phyloP scores from a whole-genome alignment of 179 eudicot species.

The Beta macrorhiza region DNA sequence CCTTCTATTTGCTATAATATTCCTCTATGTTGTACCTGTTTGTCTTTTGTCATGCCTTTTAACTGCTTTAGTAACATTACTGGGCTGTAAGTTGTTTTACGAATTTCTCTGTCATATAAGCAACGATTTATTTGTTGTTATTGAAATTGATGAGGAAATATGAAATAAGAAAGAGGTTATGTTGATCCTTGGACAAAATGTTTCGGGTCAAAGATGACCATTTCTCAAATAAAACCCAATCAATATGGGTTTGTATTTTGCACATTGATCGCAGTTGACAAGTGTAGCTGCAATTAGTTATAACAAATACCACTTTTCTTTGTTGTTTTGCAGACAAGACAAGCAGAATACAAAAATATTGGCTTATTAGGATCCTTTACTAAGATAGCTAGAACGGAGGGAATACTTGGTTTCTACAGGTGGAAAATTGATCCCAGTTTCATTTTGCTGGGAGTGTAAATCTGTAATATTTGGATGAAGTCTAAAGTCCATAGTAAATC shows the following conservation, averaged over 20 bases:
- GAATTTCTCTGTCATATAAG: neutral
- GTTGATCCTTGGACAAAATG: neutral
- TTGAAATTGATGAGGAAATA: neutral
- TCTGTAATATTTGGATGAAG: neutral
- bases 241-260: neutral
- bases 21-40: neutral
- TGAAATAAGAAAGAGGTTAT: neutral
- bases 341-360: slow-evolving; percentile 65
- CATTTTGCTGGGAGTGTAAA: neutral
- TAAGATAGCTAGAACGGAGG: slow-evolving; percentile 78
- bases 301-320: slow-evolving; percentile 3
- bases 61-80: too few relatives aligned
- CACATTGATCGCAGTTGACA: neutral
- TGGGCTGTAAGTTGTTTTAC: neutral
- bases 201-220: neutral
- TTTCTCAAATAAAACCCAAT: neutral
- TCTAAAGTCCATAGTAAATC: neutral
- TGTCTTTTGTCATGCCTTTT: neutral
- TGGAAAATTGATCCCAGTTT: slow-evolving; percentile 15
- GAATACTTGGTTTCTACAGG: slow-evolving; percentile 83
- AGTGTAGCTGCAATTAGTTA: neutral
- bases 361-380: slow-evolving; percentile 70
- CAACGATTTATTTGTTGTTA: neutral
- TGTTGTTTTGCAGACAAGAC: slow-evolving; percentile 65
- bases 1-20: neutral